These are phyloP conservation scores for Fusarium pseudocircinatum DNA, from an alignment of 2,329 filamentous ascomycete species.

Conservation along the genomic window DNA sequence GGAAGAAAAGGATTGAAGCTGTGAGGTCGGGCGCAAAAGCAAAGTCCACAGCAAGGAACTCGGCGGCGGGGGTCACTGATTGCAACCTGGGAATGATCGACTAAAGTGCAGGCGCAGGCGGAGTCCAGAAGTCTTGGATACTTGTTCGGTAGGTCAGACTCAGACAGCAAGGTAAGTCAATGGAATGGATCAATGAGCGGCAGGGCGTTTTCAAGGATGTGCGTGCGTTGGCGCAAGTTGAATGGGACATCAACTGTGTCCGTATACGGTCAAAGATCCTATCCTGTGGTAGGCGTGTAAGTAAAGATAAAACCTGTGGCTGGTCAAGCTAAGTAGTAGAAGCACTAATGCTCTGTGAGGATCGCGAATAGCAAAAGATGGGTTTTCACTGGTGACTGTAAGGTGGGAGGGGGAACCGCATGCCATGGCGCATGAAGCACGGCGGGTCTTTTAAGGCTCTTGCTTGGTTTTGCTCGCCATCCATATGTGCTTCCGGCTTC, in stretches of 20 bases:
- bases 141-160: constrained; percentile 17
- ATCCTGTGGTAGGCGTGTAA: constrained; percentile 5
- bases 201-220: constrained; percentile 24
- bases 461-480: constrained; percentile 7
- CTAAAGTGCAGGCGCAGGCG: constrained; percentile 25
- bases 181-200: constrained; percentile 28
- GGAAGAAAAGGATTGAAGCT: constrained; percentile 16
- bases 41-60: constrained; percentile 18
- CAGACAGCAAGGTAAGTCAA: constrained; percentile 17
- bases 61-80: constrained; percentile 30
- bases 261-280: constrained; percentile 20
- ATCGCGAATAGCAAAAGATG: constrained; percentile 26
- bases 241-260: constrained; percentile 18
- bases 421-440: constrained; percentile 39
- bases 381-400: constrained; percentile 31
- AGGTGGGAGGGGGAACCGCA: constrained; percentile 21
- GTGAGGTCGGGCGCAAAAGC: constrained; percentile 24
- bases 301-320: constrained; percentile 15
- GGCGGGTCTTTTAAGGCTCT: constrained; percentile 39
- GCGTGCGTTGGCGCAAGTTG: constrained; percentile 28
- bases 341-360: constrained; percentile 26
- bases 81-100: constrained; percentile 29
- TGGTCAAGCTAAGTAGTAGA: constrained; percentile 24
- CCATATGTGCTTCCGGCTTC: neutral
- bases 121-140: constrained; percentile 27